A percentile compares a stretch with the other conserved stretches of the same genome.
These are phyloP conservation scores for Cadophora malorum DNA, from an alignment of 2,329 filamentous ascomycete species.

Conservation along the genomic window DNA sequence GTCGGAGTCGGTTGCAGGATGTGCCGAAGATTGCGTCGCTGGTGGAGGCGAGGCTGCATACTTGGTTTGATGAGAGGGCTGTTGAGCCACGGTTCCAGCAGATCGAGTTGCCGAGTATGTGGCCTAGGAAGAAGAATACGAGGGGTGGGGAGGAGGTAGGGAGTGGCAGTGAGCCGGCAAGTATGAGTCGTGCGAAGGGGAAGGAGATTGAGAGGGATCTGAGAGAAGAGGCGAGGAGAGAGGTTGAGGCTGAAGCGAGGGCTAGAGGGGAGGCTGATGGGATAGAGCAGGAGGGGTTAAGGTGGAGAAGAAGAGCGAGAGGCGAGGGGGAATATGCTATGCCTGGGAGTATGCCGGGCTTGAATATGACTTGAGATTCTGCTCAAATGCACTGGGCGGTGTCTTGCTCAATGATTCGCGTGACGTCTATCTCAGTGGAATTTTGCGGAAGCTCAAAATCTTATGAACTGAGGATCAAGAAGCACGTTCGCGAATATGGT, in stretches of 20 bases:
- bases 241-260: slow-evolving; percentile 53
- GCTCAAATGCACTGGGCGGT: not conserved
- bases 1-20: slow-evolving; percentile 80
- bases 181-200: slow-evolving; percentile 60
- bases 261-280: slow-evolving; percentile 39
- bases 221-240: slow-evolving; percentile 57
- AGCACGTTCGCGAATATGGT: too few species aligned
- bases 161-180: slow-evolving; percentile 43
- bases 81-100: slow-evolving; percentile 89
- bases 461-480: too few species aligned
- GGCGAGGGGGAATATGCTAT: slow-evolving; percentile 45
- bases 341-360: slow-evolving; percentile 47
- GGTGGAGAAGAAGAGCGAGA: slow-evolving; percentile 45
- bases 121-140: slow-evolving; percentile 85
- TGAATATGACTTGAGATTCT: slow-evolving; percentile 37
- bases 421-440: not conserved
- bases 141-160: slow-evolving; percentile 70
- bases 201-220: slow-evolving; percentile 59
- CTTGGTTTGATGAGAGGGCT: slow-evolving; percentile 87
- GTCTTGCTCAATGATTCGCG: not conserved
- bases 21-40: slow-evolving; percentile 89
- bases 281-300: slow-evolving; percentile 44
- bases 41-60: slow-evolving; percentile 78
- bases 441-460: not conserved
- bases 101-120: slow-evolving; percentile 80